Conservation (phyloP, 257 asterid genomes). For the Nicotiana noctiflora region DNA sequence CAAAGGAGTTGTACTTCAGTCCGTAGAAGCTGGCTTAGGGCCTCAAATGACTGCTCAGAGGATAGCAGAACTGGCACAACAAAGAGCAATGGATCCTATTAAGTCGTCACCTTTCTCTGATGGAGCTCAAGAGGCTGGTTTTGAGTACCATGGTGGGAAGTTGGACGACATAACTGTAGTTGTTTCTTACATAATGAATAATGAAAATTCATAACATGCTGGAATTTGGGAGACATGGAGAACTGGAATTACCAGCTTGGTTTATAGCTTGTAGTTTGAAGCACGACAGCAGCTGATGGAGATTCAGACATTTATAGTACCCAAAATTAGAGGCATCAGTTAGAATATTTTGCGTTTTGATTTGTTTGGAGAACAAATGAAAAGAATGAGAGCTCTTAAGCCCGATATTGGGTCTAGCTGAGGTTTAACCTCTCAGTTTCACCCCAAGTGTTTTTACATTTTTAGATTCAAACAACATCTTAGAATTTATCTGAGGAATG, state of each 20-base stretch:
- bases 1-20: constrained; percentile 9
- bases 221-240: not conserved
- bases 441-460: not conserved
- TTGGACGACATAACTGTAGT: constrained; percentile 19
- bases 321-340: not conserved
- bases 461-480: not conserved
- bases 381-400: not conserved
- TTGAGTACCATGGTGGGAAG: constrained; percentile 12
- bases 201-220: not conserved
- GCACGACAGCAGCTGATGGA: not conserved
- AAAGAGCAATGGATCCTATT: constrained; percentile 7
- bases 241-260: not conserved
- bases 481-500: not conserved
- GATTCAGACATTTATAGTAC: not conserved
- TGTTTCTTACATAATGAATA: not conserved
- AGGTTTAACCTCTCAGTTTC: not conserved
- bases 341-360: not conserved
- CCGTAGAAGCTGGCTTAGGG: constrained; percentile 9
- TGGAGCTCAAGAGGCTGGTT: constrained; percentile 12
- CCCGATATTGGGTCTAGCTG: not conserved
- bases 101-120: constrained; percentile 11
- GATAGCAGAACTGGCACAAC: constrained; percentile 15
- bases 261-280: not conserved
- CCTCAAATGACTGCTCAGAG: constrained; percentile 14
- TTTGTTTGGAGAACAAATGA: not conserved